These are phyloP conservation scores for Helotiales sp. DNA, from an alignment of 2,329 filamentous ascomycete genomes.

Conservation along the genomic window DNA sequence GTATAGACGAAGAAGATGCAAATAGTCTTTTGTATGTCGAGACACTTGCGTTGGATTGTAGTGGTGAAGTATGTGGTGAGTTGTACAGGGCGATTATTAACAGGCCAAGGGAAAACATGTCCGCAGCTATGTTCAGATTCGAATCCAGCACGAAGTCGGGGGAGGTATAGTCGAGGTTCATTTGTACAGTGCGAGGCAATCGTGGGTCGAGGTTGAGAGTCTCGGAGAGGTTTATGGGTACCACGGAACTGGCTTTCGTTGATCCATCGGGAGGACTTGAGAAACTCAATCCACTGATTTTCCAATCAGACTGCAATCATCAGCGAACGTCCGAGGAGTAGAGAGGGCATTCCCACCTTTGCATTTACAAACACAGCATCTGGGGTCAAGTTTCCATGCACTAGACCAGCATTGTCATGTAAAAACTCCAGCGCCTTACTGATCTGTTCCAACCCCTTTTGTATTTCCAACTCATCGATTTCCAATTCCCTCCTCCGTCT, in stretches of 20 bases:
- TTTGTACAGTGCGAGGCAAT: conserved; percentile 79
- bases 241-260: conserved; percentile 74
- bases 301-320: conserved; percentile 83
- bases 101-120: conserved; percentile 93
- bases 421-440: conserved; percentile 94
- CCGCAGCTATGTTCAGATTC: conserved; percentile 80
- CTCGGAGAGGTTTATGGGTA: conserved; percentile 82
- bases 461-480: conserved; percentile 95
- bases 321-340: conserved; percentile 33
- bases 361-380: conserved; percentile 93
- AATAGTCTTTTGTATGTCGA: conserved; percentile 88
- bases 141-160: conserved; percentile 94
- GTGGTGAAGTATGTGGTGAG: conserved; percentile 85
- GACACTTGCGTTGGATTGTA: conserved; percentile 80
- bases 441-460: conserved; percentile 92
- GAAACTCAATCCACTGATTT: conserved; percentile 93
- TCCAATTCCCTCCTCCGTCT: conserved; percentile 80
- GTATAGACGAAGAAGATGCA: conserved; percentile 76
- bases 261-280: conserved; percentile 80
- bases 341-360: conserved; percentile 63
- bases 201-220: conserved; percentile 84
- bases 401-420: conserved; percentile 90
- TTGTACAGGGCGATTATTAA: conserved; percentile 92
- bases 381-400: conserved; percentile 93
- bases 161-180: conserved; percentile 91